Evolutionary conservation across 345 rosid genomes (phyloP).

Genomic region (Acer negundo): DNA sequence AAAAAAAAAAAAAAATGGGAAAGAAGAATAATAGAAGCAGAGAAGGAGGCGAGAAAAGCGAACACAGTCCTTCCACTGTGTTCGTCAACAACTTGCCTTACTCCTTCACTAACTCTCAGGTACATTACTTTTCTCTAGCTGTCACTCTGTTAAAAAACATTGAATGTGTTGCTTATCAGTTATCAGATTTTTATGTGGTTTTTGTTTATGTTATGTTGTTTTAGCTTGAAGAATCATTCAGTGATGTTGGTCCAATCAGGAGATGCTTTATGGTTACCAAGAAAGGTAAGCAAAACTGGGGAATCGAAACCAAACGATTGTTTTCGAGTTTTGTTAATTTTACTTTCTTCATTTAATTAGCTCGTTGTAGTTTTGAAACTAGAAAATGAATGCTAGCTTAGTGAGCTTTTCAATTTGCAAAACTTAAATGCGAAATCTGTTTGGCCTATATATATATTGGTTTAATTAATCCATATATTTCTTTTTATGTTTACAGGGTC

Average conservation of each 20-base stretch:
- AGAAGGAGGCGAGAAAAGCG: constrained; percentile 46
- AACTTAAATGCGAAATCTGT: neutral
- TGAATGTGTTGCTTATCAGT: neutral
- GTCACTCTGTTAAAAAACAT: neutral
- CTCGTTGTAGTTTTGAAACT: neutral
- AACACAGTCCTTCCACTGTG: constrained; percentile 71
- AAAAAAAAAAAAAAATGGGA: constrained; percentile 32
- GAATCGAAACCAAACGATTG: too few relatives aligned
- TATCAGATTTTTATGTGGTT: too few relatives aligned
- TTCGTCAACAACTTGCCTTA: constrained; percentile 83
- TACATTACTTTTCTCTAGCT: constrained; percentile 18
- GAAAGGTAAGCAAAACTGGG: constrained; percentile 49
- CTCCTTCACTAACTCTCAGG: constrained; percentile 86
- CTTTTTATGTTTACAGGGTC: constrained; percentile 52
- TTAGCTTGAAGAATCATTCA: constrained; percentile 84
- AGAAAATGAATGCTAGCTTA: neutral
- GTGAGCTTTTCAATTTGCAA: neutral
- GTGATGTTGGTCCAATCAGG: constrained; percentile 94
- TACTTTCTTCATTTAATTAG: neutral
- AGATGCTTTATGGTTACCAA: constrained; percentile 83
- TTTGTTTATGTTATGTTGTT: neutral
- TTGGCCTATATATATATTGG: neutral
- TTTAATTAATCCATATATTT: neutral
- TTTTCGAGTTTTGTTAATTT: too few relatives aligned
- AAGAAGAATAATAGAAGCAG: constrained; percentile 42